These are phyloP conservation scores for Mycotypha africana DNA, from an alignment of 371 early-diverging fungal species.

Conservation along the genomic window DNA sequence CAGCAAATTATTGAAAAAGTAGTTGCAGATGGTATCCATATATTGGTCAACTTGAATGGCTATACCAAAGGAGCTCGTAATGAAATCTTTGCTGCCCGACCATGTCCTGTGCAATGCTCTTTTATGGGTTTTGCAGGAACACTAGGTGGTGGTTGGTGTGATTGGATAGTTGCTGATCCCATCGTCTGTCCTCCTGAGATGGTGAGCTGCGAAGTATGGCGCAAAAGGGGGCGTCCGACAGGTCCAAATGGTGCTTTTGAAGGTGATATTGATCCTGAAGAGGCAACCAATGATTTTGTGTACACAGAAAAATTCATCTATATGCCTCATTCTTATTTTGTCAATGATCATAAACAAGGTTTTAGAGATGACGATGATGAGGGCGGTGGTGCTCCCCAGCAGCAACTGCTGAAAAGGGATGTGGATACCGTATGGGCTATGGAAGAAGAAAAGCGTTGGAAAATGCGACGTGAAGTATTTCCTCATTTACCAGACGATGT, in stretches of 20 bases:
- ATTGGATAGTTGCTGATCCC: slow-evolving; percentile 87
- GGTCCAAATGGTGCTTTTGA: slow-evolving; percentile 42
- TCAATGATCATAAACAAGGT: slow-evolving; percentile 90
- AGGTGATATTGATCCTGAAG: slow-evolving; percentile 77
- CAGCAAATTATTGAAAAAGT: slow-evolving; percentile 77
- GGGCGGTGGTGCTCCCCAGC: too few relatives aligned
- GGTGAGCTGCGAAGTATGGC: slow-evolving; percentile 69
- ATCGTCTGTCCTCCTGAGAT: slow-evolving; percentile 84
- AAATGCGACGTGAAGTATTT: slow-evolving; percentile 84
- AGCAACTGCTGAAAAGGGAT: too few relatives aligned
- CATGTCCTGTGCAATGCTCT: slow-evolving; percentile 83
- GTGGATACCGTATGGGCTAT: slow-evolving; percentile 63
- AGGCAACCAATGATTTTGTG: slow-evolving; percentile 56
- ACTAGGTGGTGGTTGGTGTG: slow-evolving; percentile 87
- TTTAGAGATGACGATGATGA: slow-evolving; percentile 72
- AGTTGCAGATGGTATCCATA: slow-evolving; percentile 74
- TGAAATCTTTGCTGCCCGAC: slow-evolving; percentile 90
- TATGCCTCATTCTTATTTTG: slow-evolving; percentile 90
- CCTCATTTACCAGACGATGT: slow-evolving; percentile 76
- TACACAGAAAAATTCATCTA: slow-evolving; percentile 90
- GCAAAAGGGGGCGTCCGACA: slow-evolving; percentile 9
- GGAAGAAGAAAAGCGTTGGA: slow-evolving; percentile 79
- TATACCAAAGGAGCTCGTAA: slow-evolving; percentile 93
- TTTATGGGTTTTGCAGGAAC: slow-evolving; percentile 95
- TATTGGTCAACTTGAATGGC: slow-evolving; percentile 88